Evolutionary conservation across 2,329 filamentous ascomycete species (phyloP), one percentile per base, ranked within the genome.

Genomic region (Apiospora marii): DNA sequence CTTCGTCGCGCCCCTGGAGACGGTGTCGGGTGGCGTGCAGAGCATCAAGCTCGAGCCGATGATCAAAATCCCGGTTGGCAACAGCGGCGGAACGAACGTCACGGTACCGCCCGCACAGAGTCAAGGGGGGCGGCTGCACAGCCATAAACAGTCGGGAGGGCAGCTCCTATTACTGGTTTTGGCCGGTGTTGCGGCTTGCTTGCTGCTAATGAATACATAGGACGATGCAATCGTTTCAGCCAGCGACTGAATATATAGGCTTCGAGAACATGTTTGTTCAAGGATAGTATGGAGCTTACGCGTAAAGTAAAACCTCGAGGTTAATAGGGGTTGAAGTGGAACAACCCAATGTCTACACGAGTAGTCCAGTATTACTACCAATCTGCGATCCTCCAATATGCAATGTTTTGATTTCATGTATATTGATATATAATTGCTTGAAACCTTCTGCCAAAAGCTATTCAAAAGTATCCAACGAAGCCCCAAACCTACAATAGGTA

Each of bases 1-100:
- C 0, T 85, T 89, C 75, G 87, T 88, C 16, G 87, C 87, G 12
- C 87, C 87, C 0, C 72, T 88, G 49, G 81, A 86, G 10, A 69
- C 30, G 1, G 16, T 79, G 7, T 24, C 67, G 16, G 76, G 74
- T 10, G 74, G 73, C 3, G 13, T 72, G 24, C 64, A 69, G 46
- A 72, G 53, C 27, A 69, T 72, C 4, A 41, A 70, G 34, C 68
- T 70, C 19, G 68, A 70, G 8, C 3, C 34, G 19, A 16, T 10
- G 19, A n/a, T 70, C 4, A 30, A 19, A 13, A 6, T n/a, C 0
- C 30, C 68, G 1, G 27, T 7, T 10, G 19, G 30, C 48, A 24
- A 44, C 67, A 27, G 13, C 22, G 22, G 49, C n/a, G 37, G 37
- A 41, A 68, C 67, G 10, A 24, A n/a, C 19, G 41, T n/a, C 19